Evolutionary conservation across 306 rosid genomes (phyloP), one percentile per base, ranked within the genome.

Genomic region (Acacia confusa): DNA sequence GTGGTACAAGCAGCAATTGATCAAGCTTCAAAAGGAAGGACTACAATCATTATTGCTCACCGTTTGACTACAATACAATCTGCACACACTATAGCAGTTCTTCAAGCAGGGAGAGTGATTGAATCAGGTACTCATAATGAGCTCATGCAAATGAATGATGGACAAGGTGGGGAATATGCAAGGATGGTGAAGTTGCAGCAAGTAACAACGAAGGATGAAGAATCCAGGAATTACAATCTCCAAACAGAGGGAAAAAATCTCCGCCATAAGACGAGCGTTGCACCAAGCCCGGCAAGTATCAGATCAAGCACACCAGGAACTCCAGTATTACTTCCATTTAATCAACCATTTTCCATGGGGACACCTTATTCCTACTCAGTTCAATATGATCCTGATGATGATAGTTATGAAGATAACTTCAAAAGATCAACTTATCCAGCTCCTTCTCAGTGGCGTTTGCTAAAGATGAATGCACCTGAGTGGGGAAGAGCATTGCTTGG

Each of bases 11-110:
- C 90, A 34, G 99, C 99, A 75, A 85, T 90, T 79, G 97, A 92
- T 79, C 92, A 89, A 83, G 97, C 95, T 45, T 91, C 97, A 34
- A 91, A 89, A 84, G 98, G 97, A 85, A 92, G 97, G 74, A 92
- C 97, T 34, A 87, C 99, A 61, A 86, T 92, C 85, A 87, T 83
- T 76, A 86, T 95, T 57, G 97, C 99, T 32, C 99, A 92, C 69
- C 88, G 94, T 52, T 85, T 95, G 6, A 83, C 97, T 8, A 95
- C 97, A 15, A 86, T 95, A 58, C 84, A 85, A 83, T 74, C 88
- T 2, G 88, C 95, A 9, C 67, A 92, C 84, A 72, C 82, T 44
- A 92, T 95, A 41, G 83, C 90, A 67, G 97, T 95, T 73, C 86
- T 92, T 79, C 87, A 90, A 80, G 90, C 86, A 25, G 95, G 98